Evolutionary conservation across 2,329 filamentous ascomycete genomes (phyloP), one percentile per base, ranked within the genome.

Genomic region (Aspergillus spinulosporus): DNA sequence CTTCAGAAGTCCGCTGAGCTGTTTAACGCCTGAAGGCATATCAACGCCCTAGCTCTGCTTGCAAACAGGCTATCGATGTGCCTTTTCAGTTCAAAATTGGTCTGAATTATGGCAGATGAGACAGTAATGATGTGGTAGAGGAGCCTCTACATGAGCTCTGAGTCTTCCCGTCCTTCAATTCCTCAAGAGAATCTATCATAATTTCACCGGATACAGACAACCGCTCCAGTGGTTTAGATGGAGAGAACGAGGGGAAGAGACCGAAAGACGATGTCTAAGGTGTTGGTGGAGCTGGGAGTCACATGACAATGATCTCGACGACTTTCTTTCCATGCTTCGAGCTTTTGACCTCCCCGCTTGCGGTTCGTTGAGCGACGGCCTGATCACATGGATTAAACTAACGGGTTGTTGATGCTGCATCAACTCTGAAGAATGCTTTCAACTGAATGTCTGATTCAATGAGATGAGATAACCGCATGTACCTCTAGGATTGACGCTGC

Each of bases 281-380:
- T 42, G n/a, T 3, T 8, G 34, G 37, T 34, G 49, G 49, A 51
- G 49, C 28, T 40, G 39, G 40, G 36, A 9, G 28, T 51, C 49
- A 51, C 49, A 43, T 51, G 49, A 51, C 36, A 11, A 9, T 31
- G 28, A 28, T 40, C 12, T 9, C 6, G 44, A 9, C 31, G 29
- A 15, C 31, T 34, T 47, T 34, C 15, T 2, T 34, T 34, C 29
- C 9, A 31, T 28, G 26, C 43, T 44, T 29, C 42, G 9, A 45
- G 14, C 43, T 14, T 45, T 21, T 21, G 5, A 15, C 7, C n/a
- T 40, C n/a, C 39, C 15, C n/a, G 39, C n/a, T 15, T 40, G 39
- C 3, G 14, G 5, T 40, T 6, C 15, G 39, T 4, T 9, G 9
- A 37, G 21, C 21, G 21, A 21, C 21, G 21, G 21, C 21, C 21